Percentiles rank a stretch among this genome's conserved stretches.
These are phyloP conservation scores for Tubosaeta brunneosetosa DNA, from an alignment of 768 basidiomycete genomes.

Conservation along the genomic window DNA sequence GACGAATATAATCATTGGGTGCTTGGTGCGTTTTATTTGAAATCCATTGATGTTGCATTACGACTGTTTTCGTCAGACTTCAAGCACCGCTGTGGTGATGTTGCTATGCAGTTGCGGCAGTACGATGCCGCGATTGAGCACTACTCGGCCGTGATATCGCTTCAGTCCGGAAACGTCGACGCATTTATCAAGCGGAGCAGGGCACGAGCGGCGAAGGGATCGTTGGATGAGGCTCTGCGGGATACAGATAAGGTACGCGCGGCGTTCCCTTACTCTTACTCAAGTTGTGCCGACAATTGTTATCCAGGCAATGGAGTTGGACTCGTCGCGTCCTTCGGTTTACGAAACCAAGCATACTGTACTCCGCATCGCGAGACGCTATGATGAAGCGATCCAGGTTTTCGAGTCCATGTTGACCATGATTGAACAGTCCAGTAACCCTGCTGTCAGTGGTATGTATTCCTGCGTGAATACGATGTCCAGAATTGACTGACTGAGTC, in stretches of 20 bases:
- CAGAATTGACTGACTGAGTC: not conserved
- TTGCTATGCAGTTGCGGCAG: constrained; percentile 1
- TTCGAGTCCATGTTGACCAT: constrained; percentile 1
- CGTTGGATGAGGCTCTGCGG: constrained; percentile 6
- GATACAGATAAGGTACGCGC: constrained; percentile 6
- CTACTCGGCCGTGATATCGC: constrained; percentile 2
- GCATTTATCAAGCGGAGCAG: constrained; percentile 7
- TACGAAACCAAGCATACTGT: constrained; percentile 1
- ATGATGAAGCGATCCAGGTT: constrained; percentile 3
- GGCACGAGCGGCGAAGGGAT: constrained; percentile 1
- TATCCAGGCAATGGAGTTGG: not conserved
- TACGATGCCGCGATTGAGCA: constrained; percentile 5
- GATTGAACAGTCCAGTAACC: constrained; percentile 1
- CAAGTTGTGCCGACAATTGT: not conserved
- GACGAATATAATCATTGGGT: not conserved
- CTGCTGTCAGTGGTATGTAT: not conserved
- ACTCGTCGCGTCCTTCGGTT: not conserved
- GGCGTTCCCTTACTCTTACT: not conserved
- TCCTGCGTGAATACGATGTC: not conserved
- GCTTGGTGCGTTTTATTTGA: not conserved
- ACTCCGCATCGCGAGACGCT: not conserved
- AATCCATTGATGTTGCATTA: not conserved
- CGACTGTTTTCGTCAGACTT: not conserved
- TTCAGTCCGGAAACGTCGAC: not conserved
- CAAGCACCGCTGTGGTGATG: constrained; percentile 4